phyloP scores from a whole-genome alignment of 2,329 filamentous ascomycete species.

The Aspergillus sp. region DNA sequence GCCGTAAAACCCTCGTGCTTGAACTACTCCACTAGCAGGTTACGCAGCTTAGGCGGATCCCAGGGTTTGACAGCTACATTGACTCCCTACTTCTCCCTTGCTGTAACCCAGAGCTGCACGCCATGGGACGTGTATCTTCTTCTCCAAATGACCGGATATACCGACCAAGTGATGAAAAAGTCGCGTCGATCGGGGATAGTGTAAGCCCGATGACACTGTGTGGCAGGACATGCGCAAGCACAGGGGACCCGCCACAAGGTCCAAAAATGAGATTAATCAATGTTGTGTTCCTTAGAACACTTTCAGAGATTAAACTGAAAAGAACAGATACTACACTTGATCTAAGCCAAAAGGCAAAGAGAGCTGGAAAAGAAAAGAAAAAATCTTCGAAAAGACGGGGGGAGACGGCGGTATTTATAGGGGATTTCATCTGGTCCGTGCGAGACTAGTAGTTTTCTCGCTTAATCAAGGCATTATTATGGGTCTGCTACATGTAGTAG shows the following conservation, averaged over 20 bases:
- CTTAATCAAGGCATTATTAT: background rate
- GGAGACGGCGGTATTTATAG: slow-evolving; percentile 27
- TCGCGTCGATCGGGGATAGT: slow-evolving; percentile 73
- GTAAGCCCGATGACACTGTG: slow-evolving; percentile 75
- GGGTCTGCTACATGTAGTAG: background rate
- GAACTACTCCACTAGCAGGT: no score
- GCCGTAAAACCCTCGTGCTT: no score
- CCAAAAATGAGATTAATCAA: slow-evolving; percentile 84
- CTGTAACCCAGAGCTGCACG: no score
- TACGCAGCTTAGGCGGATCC: background rate
- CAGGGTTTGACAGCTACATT: background rate
- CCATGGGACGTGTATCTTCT: slow-evolving; percentile 34
- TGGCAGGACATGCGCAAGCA: slow-evolving; percentile 65
- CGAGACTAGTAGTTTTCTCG: slow-evolving; percentile 6
- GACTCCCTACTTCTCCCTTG: no score
- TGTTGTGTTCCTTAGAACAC: slow-evolving; percentile 66
- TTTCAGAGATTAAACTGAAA: slow-evolving; percentile 97
- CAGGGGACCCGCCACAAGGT: slow-evolving; percentile 57
- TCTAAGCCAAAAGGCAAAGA: slow-evolving; percentile 67
- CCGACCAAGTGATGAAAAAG: slow-evolving; percentile 61
- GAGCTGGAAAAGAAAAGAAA: slow-evolving; percentile 47
- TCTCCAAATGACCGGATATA: slow-evolving; percentile 56
- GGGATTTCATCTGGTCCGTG: slow-evolving; percentile 6
- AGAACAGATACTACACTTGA: slow-evolving; percentile 96
- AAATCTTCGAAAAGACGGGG: slow-evolving; percentile 26